Conservation (phyloP, 306 rosid genomes). For the Erythrophleum fordii region DNA sequence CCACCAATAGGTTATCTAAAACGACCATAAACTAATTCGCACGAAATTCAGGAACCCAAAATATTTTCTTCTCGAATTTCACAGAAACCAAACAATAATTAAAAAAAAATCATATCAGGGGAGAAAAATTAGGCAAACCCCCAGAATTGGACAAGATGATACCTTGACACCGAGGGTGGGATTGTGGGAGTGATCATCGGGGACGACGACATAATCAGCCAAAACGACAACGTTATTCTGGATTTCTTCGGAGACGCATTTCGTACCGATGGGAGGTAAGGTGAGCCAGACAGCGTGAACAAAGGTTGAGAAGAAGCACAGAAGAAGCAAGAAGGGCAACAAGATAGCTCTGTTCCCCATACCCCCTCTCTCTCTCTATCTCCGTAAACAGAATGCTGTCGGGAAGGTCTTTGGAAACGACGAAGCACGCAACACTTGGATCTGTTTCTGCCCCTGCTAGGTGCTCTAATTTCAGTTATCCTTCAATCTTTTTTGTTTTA, state of each 20-base stretch:
- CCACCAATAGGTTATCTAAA: not conserved
- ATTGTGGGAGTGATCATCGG: conserved; percentile 49
- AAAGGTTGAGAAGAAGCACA: conserved; percentile 39
- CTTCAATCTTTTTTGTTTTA: not conserved
- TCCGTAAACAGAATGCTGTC: not conserved
- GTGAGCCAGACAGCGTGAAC: conserved; percentile 61
- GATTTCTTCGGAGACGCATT: conserved; percentile 98
- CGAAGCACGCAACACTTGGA: not conserved
- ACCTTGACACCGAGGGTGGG: conserved; percentile 87
- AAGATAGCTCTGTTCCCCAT: conserved; percentile 44
- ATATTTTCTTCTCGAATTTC: not conserved
- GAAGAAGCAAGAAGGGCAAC: conserved; percentile 21
- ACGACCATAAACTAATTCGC: not conserved
- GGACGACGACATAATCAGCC: conserved; percentile 74
- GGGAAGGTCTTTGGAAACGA: not conserved
- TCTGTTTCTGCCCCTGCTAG: not conserved
- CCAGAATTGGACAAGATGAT: not conserved
- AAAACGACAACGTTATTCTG: conserved; percentile 89
- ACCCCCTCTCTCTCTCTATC: conserved; percentile 31
- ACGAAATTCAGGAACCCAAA: not conserved
- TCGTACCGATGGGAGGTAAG: conserved; percentile 66
- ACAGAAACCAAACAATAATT: conserved; percentile 19
- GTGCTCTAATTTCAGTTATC: not conserved
- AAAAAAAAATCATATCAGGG: not conserved
- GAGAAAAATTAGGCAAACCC: not conserved